These are phyloP conservation scores for Orbilia ellipsospora DNA, from an alignment of 2,329 filamentous ascomycete species.

Conservation along the genomic window DNA sequence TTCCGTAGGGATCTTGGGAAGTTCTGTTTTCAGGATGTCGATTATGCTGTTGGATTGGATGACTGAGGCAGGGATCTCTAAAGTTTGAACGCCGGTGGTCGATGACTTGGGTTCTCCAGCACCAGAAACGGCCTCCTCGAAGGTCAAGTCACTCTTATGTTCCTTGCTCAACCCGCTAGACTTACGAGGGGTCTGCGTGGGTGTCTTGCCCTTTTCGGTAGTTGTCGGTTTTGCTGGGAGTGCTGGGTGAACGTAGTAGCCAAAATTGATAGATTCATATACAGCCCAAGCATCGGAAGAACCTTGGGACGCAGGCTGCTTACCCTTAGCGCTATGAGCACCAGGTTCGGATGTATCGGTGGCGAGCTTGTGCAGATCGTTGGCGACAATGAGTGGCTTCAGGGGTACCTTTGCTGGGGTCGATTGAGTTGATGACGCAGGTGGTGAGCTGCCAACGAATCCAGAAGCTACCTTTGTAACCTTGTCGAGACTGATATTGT, in stretches of 20 bases:
- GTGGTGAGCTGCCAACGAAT: conserved; percentile 73
- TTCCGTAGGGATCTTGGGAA: conserved; percentile 75
- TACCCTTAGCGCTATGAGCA: conserved; percentile 60
- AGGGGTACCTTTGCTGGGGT: conserved; percentile 59
- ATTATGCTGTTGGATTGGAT: conserved; percentile 69
- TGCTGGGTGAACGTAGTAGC: conserved; percentile 72
- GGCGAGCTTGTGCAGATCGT: conserved; percentile 81
- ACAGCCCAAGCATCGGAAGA: conserved; percentile 71
- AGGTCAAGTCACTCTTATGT: conserved; percentile 62
- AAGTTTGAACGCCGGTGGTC: conserved; percentile 67
- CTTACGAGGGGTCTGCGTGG: conserved; percentile 57
- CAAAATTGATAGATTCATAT: conserved; percentile 82
- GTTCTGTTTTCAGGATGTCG: conserved; percentile 69
- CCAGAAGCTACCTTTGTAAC: conserved; percentile 85
- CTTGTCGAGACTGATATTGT: conserved; percentile 79
- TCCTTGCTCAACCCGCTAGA: conserved; percentile 56
- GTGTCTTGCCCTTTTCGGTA: conserved; percentile 48
- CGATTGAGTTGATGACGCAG: conserved; percentile 41
- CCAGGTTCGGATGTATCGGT: conserved; percentile 66
- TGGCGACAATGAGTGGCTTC: conserved; percentile 75
- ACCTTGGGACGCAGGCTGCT: conserved; percentile 59
- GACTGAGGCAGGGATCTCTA: conserved; percentile 73
- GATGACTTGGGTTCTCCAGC: conserved; percentile 65
- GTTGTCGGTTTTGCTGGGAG: conserved; percentile 60
- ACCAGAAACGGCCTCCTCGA: conserved; percentile 64